A percentile compares a stretch with the other conserved stretches of the same genome.
These are phyloP conservation scores for Neoconidiobolus thromboides DNA, from an alignment of 371 early-diverging fungal genomes.

Conservation along the genomic window DNA sequence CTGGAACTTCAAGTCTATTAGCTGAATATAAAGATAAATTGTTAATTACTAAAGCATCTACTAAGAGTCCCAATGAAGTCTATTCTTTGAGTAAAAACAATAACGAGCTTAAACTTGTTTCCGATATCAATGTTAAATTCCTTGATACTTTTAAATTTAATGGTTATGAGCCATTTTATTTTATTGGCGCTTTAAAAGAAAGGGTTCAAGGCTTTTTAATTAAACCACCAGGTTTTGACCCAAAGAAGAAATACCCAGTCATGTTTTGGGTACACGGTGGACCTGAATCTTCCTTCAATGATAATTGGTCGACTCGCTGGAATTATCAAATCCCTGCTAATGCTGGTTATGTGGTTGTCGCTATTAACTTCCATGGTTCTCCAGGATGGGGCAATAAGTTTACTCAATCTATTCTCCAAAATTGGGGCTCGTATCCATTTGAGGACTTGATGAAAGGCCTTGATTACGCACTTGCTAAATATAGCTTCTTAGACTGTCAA, in stretches of 20 bases:
- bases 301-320: slow-evolving; percentile 5
- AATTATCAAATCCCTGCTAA: slow-evolving; percentile 57
- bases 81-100: slow-evolving; percentile 16
- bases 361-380: slow-evolving; percentile 61
- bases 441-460: slow-evolving; percentile 53
- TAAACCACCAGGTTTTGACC: slow-evolving; percentile 41
- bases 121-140: slow-evolving; percentile 13
- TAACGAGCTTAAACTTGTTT: slow-evolving; percentile 13
- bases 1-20: slow-evolving; percentile 12
- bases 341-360: slow-evolving; percentile 53
- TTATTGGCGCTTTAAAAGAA: slow-evolving; percentile 37
- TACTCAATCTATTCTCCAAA: slow-evolving; percentile 44
- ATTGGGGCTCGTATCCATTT: slow-evolving; percentile 67
- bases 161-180: slow-evolving; percentile 36
- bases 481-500: slow-evolving; percentile 33
- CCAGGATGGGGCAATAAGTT: slow-evolving; percentile 68
- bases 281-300: slow-evolving; percentile 5
- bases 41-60: slow-evolving; percentile 19
- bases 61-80: slow-evolving; percentile 24
- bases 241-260: slow-evolving; percentile 44
- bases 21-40: slow-evolving; percentile 18
- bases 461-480: slow-evolving; percentile 32
- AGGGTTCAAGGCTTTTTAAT: slow-evolving; percentile 50
- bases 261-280: slow-evolving; percentile 64
- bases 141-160: slow-evolving; percentile 10